phyloP scores from a whole-genome alignment of 257 asterid genomes.

The Catharanthus roseus region DNA sequence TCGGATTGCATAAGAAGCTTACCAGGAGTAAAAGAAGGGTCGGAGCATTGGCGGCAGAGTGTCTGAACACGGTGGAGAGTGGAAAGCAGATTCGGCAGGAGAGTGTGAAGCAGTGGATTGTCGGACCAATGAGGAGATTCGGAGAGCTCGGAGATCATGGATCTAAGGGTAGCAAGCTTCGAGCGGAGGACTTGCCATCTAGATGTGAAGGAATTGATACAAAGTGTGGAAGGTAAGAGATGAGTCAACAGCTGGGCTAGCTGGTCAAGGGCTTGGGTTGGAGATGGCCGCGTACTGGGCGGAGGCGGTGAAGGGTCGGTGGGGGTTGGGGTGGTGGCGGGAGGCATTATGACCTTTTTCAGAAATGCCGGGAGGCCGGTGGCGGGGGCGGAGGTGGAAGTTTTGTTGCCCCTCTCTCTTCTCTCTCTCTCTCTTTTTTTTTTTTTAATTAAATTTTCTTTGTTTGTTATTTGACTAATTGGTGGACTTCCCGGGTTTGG shows the following conservation, averaged over 20 bases:
- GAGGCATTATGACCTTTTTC: background rate
- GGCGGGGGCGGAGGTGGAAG: background rate
- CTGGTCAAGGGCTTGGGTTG: slow-evolving; percentile 35
- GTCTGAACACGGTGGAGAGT: slow-evolving; percentile 56
- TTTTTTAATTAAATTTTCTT: too few relatives aligned
- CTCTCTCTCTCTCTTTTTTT: too few relatives aligned
- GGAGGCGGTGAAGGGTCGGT: background rate
- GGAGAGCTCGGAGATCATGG: slow-evolving; percentile 48
- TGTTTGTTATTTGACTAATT: too few relatives aligned
- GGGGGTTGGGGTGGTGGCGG: background rate
- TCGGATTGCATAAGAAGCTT: slow-evolving; percentile 95
- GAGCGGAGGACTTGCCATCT: slow-evolving; percentile 71
- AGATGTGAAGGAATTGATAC: slow-evolving; percentile 48
- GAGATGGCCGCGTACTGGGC: background rate
- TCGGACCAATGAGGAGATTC: slow-evolving; percentile 74
- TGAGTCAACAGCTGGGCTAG: slow-evolving; percentile 32
- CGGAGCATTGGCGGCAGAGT: slow-evolving; percentile 45
- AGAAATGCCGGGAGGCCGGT: background rate
- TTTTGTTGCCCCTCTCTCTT: background rate
- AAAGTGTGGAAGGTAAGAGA: slow-evolving; percentile 50
- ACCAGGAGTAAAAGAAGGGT: slow-evolving; percentile 46
- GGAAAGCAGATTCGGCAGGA: slow-evolving; percentile 51
- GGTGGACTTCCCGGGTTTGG: slow-evolving; percentile 1
- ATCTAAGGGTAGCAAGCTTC: slow-evolving; percentile 45
- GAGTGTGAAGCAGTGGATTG: slow-evolving; percentile 48